Base-by-base conservation (phyloP, 2,329 filamentous ascomycete species). In the Lasiodiplodia theobromae region DNA sequence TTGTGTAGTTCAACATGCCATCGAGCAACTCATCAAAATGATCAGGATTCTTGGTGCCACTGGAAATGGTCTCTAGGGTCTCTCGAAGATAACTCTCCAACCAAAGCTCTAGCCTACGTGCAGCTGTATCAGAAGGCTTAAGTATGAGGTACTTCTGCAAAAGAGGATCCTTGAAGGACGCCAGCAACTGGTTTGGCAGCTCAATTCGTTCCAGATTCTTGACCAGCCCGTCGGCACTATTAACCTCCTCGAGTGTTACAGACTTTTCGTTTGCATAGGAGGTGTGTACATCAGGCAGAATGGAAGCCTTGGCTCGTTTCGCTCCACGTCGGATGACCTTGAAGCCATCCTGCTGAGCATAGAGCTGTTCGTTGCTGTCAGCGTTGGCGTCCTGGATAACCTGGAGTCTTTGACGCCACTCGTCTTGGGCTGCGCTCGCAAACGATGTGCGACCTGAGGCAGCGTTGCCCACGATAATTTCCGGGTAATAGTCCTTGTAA, bases 401-500 rank as follows among this genome's bases (percentile, higher is more conserved):
- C 58, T 87, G 86, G 10, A 94, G 84, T 72, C 88, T 88, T 67
- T 85, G 83, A 66, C 88, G 86, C 93, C 93, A 97, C 80, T 91
- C 87, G 3, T 83, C 82, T 76, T 95, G 91, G n/a, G 92, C 92
- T 75, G 92, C 78, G 49, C 76, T 77, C 71, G 78, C 75, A 67
- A 79, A 78, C 23, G 79, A 80, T 40, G 77, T 76, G 54, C 77
- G 75, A 73, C 72, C 79, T 49, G 74, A 76, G 37, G 88, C 86
- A 4, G 87, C 83, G 71, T 91, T 90, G 25, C 91, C 92, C 16
- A 95, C 86, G 69, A 96, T 92, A 67, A 96, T 92, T 77, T 97
- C 93, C 0, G 93, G 93, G 74, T 95, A 96, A 78, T 95, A 96
- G 77, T 95, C 93, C 76, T 96, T 96, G 82, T 91, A 96, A n/a